Evolutionary conservation across 495 filamentous ascomycete species (phyloP).

Genomic region (Penicillium salamii): DNA sequence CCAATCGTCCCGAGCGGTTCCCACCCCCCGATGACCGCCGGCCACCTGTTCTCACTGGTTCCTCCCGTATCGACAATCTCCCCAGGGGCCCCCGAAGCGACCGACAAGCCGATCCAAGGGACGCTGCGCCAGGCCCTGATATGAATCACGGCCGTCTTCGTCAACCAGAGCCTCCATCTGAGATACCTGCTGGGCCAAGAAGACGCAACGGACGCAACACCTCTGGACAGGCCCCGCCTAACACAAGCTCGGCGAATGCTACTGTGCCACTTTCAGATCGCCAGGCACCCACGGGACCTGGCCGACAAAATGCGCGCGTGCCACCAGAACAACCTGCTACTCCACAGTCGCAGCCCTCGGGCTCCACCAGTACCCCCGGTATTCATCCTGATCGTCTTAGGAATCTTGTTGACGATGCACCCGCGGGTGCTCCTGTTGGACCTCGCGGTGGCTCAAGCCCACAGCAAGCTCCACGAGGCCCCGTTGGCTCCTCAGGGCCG

Average conservation of each 20-base stretch:
- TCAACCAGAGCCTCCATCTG: conserved; percentile 50
- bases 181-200: conserved; percentile 71
- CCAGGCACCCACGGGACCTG: conserved; percentile 38
- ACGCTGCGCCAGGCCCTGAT: conserved; percentile 34
- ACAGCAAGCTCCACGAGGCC: conserved; percentile 21
- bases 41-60: conserved; percentile 19
- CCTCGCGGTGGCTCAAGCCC: conserved; percentile 6
- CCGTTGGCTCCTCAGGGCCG: conserved; percentile 8
- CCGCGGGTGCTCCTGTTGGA: conserved; percentile 8
- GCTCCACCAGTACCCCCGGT: conserved; percentile 33
- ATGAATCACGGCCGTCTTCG: conserved; percentile 55
- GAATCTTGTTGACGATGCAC: conserved; percentile 12
- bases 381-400: conserved; percentile 52
- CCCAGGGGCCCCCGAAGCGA: conserved; percentile 42
- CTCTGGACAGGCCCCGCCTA: conserved; percentile 25
- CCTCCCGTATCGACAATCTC: conserved; percentile 33
- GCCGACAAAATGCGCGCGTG: conserved; percentile 31
- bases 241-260: conserved; percentile 19
- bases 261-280: conserved; percentile 25
- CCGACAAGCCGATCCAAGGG: conserved; percentile 30
- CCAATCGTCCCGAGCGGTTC: conserved; percentile 40
- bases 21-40: conserved; percentile 32
- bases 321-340: conserved; percentile 24
- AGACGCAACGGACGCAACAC: conserved; percentile 27
- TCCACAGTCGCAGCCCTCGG: conserved; percentile 22